These are phyloP conservation scores for Aphanomyces invadans DNA, from an alignment of 352 stramenopile genomes.

Conservation along the genomic window DNA sequence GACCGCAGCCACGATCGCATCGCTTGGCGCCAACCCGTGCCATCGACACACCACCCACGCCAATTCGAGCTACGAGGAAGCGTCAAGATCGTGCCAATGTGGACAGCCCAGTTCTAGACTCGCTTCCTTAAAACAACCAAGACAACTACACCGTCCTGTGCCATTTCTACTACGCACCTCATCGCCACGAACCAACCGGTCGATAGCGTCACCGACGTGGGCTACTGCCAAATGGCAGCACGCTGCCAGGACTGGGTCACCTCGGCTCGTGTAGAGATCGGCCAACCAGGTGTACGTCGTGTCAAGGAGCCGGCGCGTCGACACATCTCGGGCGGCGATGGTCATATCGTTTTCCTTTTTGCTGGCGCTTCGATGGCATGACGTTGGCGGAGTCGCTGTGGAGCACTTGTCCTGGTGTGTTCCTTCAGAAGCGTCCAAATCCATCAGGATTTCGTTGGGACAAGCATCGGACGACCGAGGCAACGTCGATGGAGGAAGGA, in stretches of 20 bases:
- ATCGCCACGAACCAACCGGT: constrained; percentile 5
- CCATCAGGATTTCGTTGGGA: no score
- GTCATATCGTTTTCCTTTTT: not conserved
- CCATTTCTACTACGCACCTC: constrained; percentile 4
- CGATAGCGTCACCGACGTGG: not conserved
- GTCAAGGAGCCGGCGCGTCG: not conserved
- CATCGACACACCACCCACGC: constrained; percentile 2
- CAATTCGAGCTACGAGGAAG: constrained; percentile 15
- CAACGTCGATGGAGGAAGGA: no score
- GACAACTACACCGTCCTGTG: no score
- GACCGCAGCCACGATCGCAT: not conserved
- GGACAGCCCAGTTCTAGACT: no score
- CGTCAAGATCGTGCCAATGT: no score
- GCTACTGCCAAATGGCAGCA: constrained; percentile 20
- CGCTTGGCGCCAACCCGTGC: not conserved
- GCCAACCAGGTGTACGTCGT: not conserved
- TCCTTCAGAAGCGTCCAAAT: no score
- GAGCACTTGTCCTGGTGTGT: not conserved
- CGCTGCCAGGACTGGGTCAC: constrained; percentile 15
- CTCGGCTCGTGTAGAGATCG: not conserved
- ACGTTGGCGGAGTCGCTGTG: not conserved
- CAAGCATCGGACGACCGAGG: no score
- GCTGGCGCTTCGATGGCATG: no score
- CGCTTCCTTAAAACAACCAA: no score
- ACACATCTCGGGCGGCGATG: no score